Percentiles rank a stretch among this genome's conserved stretches.
Evolutionary conservation across 1,284 basidiomycete species (phyloP).

Genomic region (Pseudozyma sp.): DNA sequence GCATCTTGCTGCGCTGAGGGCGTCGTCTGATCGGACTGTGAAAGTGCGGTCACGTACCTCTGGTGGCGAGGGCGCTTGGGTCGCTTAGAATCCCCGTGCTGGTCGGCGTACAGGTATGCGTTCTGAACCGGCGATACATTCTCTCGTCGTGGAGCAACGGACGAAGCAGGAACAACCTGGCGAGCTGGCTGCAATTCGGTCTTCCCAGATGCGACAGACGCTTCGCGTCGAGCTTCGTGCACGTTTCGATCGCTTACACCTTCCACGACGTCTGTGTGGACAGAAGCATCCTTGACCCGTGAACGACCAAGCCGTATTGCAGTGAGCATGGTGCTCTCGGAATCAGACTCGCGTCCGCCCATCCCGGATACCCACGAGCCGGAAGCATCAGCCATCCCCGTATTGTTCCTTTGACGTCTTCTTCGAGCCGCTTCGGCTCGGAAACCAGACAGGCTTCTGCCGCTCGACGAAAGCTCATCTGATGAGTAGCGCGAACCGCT

Average conservation of each 20-base stretch:
- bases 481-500: slow-evolving; percentile 13
- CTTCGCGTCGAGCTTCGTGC: too few species aligned
- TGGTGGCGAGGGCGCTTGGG: slow-evolving; percentile 8
- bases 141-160: too few species aligned
- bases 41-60: slow-evolving; percentile 19
- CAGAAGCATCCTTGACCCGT: too few species aligned
- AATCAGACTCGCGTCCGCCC: slow-evolving; percentile 21
- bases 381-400: slow-evolving; percentile 23
- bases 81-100: neutral
- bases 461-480: slow-evolving; percentile 35
- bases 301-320: neutral
- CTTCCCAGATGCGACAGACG: too few species aligned
- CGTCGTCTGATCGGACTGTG: slow-evolving; percentile 1
- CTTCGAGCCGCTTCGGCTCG: slow-evolving; percentile 3
- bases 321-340: slow-evolving; percentile 17
- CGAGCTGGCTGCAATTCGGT: too few species aligned
- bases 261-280: neutral
- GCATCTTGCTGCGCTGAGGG: neutral
- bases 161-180: too few species aligned
- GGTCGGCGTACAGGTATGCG: neutral
- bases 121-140: too few species aligned
- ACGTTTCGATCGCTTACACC: neutral
- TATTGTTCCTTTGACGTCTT: slow-evolving; percentile 8
- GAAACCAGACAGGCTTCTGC: slow-evolving; percentile 11
- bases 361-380: slow-evolving; percentile 18